A percentile compares a stretch with the other conserved stretches of the same genome.
These are phyloP conservation scores for Tricholoma furcatifolium DNA, from an alignment of 768 basidiomycete species.

Conservation along the genomic window DNA sequence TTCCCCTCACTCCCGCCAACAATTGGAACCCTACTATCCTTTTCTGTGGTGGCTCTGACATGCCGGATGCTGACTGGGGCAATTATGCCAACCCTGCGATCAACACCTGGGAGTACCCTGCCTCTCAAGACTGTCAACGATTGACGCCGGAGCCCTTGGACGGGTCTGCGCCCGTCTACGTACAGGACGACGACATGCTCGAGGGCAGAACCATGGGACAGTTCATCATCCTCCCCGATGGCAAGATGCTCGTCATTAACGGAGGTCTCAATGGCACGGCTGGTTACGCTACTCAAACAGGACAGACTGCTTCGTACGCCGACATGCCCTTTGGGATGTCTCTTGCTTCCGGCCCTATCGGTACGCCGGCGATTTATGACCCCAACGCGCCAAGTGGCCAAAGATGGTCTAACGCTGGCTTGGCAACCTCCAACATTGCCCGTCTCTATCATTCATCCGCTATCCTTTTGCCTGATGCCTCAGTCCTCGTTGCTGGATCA, in stretches of 20 bases:
- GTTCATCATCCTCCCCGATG: conserved; percentile 80
- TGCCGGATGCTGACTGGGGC: conserved; percentile 73
- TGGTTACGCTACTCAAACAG: conserved; percentile 61
- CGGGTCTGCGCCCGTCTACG: conserved; percentile 57
- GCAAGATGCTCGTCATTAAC: conserved; percentile 75
- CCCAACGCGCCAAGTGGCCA: conserved; percentile 58
- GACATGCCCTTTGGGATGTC: conserved; percentile 63
- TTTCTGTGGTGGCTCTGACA: conserved; percentile 89
- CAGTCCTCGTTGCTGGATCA: conserved; percentile 86
- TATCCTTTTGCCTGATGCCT: conserved; percentile 75
- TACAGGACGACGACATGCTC: conserved; percentile 74
- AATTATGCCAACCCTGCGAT: conserved; percentile 74
- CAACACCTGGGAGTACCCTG: conserved; percentile 72
- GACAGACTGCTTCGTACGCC: conserved; percentile 36
- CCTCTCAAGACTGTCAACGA: conserved; percentile 75
- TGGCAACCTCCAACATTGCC: conserved; percentile 54
- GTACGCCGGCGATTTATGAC: conserved; percentile 71
- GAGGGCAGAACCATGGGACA: conserved; percentile 89
- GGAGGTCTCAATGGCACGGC: conserved; percentile 84
- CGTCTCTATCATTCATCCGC: conserved; percentile 84
- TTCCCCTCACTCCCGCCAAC: conserved; percentile 88
- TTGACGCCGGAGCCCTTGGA: conserved; percentile 85
- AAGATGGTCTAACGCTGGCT: conserved; percentile 61
- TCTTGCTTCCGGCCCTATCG: conserved; percentile 68
- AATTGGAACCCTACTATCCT: conserved; percentile 83